Percentiles rank a stretch among this genome's conserved stretches.
Conservation (phyloP, 768 basidiomycete genomes). For the Boletus rubropictus region DNA sequence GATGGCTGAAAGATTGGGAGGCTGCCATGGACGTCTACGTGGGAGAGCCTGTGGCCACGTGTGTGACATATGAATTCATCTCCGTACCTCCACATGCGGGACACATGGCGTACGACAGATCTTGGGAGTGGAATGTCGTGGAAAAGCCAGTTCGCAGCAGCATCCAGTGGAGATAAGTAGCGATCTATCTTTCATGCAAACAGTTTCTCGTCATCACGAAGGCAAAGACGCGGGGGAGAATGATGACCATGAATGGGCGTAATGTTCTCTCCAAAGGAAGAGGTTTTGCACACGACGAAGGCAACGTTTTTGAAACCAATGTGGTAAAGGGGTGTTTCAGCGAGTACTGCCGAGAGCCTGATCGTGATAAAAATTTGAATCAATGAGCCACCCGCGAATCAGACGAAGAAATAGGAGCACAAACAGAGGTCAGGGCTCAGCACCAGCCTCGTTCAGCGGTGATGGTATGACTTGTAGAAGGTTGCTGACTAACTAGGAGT, state of each 20-base stretch:
- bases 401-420: conserved; percentile 12
- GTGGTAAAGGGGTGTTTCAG: no score
- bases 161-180: conserved; percentile 20
- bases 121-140: neutral
- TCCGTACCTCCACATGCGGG: conserved; percentile 14
- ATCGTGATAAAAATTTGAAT: conserved; percentile 1
- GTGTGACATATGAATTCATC: conserved; percentile 16
- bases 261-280: neutral
- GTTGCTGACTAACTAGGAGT: neutral
- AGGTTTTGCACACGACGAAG: neutral
- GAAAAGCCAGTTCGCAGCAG: conserved; percentile 2
- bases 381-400: conserved; percentile 14
- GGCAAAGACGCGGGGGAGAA: conserved; percentile 14
- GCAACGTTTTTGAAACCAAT: no score
- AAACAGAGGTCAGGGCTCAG: conserved; percentile 10
- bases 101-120: neutral
- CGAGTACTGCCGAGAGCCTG: neutral
- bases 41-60: conserved; percentile 2
- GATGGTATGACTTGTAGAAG: neutral
- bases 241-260: neutral
- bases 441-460: neutral
- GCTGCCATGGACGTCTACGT: neutral
- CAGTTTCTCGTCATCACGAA: conserved; percentile 11
- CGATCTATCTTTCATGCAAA: conserved; percentile 12
- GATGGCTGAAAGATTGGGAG: neutral